Percentiles rank a stretch among this genome's conserved stretches.
These are phyloP conservation scores for Colletotrichum echinochloae DNA, from an alignment of 2,329 filamentous ascomycete genomes.

Conservation along the genomic window DNA sequence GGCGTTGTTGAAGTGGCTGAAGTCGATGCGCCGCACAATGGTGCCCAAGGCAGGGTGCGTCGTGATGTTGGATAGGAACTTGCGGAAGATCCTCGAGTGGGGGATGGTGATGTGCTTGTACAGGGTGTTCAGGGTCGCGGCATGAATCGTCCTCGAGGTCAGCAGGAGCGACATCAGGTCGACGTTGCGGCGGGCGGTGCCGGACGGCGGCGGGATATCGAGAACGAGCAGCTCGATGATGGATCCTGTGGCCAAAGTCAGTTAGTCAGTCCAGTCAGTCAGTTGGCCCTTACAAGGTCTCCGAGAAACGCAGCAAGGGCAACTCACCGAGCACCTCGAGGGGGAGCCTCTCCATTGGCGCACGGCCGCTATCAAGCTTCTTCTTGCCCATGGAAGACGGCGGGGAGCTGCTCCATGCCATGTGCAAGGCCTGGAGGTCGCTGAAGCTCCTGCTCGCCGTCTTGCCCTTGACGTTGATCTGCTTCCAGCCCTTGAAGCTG, in stretches of 20 bases:
- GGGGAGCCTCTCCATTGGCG: slow-evolving; percentile 75
- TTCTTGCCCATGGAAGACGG: slow-evolving; percentile 47
- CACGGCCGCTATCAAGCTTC: slow-evolving; percentile 58
- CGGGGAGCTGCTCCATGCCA: slow-evolving; percentile 64
- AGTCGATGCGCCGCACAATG: slow-evolving; percentile 83
- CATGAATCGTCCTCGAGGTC: slow-evolving; percentile 80
- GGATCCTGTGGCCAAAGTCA: slow-evolving; percentile 62
- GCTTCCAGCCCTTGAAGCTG: slow-evolving; percentile 72
- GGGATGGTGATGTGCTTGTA: slow-evolving; percentile 86
- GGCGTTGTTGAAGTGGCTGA: slow-evolving; percentile 86
- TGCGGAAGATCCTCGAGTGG: slow-evolving; percentile 85
- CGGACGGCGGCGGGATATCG: slow-evolving; percentile 79
- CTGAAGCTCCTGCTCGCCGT: slow-evolving; percentile 71
- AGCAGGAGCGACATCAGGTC: slow-evolving; percentile 82
- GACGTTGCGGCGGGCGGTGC: slow-evolving; percentile 79
- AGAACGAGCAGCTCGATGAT: slow-evolving; percentile 81
- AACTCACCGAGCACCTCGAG: slow-evolving; percentile 77
- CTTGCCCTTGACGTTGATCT: slow-evolving; percentile 69
- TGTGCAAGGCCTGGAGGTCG: slow-evolving; percentile 67
- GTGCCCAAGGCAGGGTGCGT: slow-evolving; percentile 77
- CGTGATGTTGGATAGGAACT: slow-evolving; percentile 78
- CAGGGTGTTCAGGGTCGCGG: slow-evolving; percentile 78
- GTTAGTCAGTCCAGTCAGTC: background rate
- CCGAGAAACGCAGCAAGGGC: slow-evolving; percentile 20
- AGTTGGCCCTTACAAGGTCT: slow-evolving; percentile 20